Conservation (phyloP, 1,284 basidiomycete genomes). For the Cystobasidiaceae sp. region DNA sequence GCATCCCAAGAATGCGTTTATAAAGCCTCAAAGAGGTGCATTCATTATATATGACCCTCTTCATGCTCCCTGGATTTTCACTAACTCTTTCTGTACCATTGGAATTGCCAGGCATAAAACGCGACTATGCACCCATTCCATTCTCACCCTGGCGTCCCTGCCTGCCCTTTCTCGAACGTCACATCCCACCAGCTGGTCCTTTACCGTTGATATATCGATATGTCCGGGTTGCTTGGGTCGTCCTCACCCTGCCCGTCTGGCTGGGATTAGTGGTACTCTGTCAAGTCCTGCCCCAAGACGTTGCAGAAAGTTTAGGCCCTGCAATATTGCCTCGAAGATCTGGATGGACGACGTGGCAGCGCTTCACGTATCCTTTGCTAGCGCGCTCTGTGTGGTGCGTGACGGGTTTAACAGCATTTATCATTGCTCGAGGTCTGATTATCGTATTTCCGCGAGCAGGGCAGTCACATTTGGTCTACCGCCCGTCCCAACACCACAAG, state of each 20-base stretch:
- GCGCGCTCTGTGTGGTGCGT: slow-evolving; percentile 36
- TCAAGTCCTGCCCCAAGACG: background rate
- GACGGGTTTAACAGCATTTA: no score
- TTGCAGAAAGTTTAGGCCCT: background rate
- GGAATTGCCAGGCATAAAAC: slow-evolving; percentile 12
- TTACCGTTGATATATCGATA: slow-evolving; percentile 17
- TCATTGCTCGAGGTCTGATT: no score
- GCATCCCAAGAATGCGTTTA: slow-evolving; percentile 10
- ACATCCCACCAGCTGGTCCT: slow-evolving; percentile 11
- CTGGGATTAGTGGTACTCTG: slow-evolving; percentile 11
- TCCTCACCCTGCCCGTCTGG: slow-evolving; percentile 6
- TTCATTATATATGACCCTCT: no score
- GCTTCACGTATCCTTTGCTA: slow-evolving; percentile 35
- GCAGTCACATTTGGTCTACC: slow-evolving; percentile 24
- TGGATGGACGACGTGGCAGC: slow-evolving; percentile 34
- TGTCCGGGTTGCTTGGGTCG: slow-evolving; percentile 24
- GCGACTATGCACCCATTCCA: slow-evolving; percentile 21
- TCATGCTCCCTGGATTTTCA: no score
- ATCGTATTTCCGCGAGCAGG: no score
- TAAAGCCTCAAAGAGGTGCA: background rate
- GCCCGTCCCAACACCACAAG: background rate
- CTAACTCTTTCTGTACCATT: no score
- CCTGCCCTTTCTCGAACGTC: slow-evolving; percentile 7
- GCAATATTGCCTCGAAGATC: background rate
- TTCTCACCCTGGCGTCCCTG: slow-evolving; percentile 29